Percentiles rank a stretch among this genome's conserved stretches.
These are phyloP conservation scores for Linnemannia schmuckeri DNA, from an alignment of 192 early-diverging fungal genomes.

Conservation along the genomic window DNA sequence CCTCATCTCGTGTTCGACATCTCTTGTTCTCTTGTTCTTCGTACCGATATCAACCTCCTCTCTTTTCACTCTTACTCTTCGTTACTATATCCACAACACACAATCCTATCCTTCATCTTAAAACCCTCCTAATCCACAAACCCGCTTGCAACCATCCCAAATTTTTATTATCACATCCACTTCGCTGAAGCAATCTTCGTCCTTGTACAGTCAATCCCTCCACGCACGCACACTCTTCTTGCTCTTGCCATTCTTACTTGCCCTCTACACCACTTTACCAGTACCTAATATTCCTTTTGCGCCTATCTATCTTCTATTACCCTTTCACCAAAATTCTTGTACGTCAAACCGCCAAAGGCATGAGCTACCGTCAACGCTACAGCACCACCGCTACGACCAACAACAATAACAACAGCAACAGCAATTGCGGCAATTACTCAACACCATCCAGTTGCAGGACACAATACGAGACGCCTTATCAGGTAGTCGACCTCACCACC, in stretches of 20 bases:
- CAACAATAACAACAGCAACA: not conserved
- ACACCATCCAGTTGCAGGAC: conserved; percentile 26
- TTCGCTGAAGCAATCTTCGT: not conserved
- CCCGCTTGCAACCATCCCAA: too few relatives aligned
- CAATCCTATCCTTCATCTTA: too few relatives aligned
- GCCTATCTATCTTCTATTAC: not conserved
- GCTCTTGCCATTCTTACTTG: not conserved
- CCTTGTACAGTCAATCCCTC: not conserved
- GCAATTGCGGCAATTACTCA: conserved; percentile 5
- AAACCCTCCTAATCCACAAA: too few relatives aligned
- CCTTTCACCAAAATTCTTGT: not conserved
- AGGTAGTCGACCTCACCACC: conserved; percentile 5
- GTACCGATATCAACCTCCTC: not conserved
- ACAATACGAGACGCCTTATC: conserved; percentile 18
- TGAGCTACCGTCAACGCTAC: not conserved
- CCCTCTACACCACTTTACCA: not conserved
- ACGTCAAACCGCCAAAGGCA: not conserved
- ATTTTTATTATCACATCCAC: too few relatives aligned
- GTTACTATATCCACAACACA: not conserved
- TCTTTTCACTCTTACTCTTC: not conserved
- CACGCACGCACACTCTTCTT: not conserved
- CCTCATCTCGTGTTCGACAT: not conserved
- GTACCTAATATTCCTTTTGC: not conserved
- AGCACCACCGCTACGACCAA: not conserved
- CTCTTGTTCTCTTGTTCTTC: conserved; percentile 1